Evolutionary conservation across 2,329 filamentous ascomycete species (phyloP).

Genomic region (Clarireedia hainanense): DNA sequence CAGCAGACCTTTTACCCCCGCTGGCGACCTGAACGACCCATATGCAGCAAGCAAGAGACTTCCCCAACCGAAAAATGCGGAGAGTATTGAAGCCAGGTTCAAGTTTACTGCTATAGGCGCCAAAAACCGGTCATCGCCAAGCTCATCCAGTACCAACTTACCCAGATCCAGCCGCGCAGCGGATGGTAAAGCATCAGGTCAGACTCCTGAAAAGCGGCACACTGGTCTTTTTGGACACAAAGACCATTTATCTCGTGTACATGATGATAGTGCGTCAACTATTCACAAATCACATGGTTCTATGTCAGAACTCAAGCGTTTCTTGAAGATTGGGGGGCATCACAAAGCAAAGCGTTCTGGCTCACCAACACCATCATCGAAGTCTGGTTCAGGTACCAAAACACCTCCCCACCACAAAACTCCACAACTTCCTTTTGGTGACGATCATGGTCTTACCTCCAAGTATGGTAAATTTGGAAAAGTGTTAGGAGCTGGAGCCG

Average conservation of each 20-base stretch:
- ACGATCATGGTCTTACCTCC: slow-evolving; percentile 82
- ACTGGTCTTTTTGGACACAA: slow-evolving; percentile 39
- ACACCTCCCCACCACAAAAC: slow-evolving; percentile 40
- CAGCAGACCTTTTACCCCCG: slow-evolving; percentile 69
- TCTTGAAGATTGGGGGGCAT: slow-evolving; percentile 75
- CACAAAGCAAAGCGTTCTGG: slow-evolving; percentile 59
- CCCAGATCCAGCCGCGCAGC: slow-evolving; percentile 33
- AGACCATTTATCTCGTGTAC: slow-evolving; percentile 35
- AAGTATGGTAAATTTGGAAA: slow-evolving; percentile 96
- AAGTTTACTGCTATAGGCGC: slow-evolving; percentile 62
- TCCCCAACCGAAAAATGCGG: slow-evolving; percentile 57
- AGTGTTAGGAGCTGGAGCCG: slow-evolving; percentile 86
- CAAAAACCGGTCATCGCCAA: slow-evolving; percentile 56
- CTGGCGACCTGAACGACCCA: slow-evolving; percentile 74
- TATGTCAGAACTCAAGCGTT: slow-evolving; percentile 93
- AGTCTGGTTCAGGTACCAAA: slow-evolving; percentile 36
- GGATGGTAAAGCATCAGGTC: slow-evolving; percentile 34
- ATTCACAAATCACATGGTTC: slow-evolving; percentile 59
- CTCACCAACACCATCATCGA: slow-evolving; percentile 51
- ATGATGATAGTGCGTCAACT: slow-evolving; percentile 38
- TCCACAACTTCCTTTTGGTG: slow-evolving; percentile 77
- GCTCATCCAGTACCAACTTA: slow-evolving; percentile 43
- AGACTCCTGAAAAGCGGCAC: slow-evolving; percentile 44
- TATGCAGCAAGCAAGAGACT: slow-evolving; percentile 77
- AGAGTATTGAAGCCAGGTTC: slow-evolving; percentile 71